Conservation (phyloP, 257 asterid genomes). For the Salvia hispanica region DNA sequence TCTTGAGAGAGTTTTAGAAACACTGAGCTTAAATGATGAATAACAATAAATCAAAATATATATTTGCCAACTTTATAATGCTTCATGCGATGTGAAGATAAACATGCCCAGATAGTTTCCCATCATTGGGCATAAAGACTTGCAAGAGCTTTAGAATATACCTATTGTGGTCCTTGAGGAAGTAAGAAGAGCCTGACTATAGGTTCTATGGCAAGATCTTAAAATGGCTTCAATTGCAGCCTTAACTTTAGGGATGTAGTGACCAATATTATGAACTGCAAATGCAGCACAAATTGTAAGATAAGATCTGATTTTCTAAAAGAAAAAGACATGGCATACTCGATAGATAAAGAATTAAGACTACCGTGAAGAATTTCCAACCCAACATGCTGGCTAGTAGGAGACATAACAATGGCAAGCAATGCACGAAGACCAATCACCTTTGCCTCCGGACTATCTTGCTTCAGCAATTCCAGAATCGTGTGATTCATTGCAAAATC, state of each 20-base stretch:
- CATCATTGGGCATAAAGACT: slow-evolving; percentile 10
- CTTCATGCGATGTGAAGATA: slow-evolving; percentile 19
- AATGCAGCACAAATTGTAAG: slow-evolving; percentile 37
- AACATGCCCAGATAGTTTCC: slow-evolving; percentile 19
- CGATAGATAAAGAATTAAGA: slow-evolving; percentile 32
- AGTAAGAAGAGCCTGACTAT: slow-evolving; percentile 91
- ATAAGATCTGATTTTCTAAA: neutral
- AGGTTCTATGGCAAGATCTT: slow-evolving; percentile 87
- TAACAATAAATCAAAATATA: slow-evolving; percentile 19
- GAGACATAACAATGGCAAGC: slow-evolving; percentile 98
- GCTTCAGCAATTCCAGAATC: slow-evolving; percentile 92
- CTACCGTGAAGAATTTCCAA: slow-evolving; percentile 96
- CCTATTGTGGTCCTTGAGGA: slow-evolving; percentile 96
- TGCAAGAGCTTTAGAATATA: slow-evolving; percentile 38
- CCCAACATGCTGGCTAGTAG: slow-evolving; percentile 90
- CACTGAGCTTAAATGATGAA: slow-evolving; percentile 1
- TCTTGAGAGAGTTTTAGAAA: slow-evolving; percentile 6
- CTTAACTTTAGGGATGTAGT: slow-evolving; percentile 95
- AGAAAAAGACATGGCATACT: slow-evolving; percentile 24
- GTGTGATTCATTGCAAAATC: slow-evolving; percentile 97
- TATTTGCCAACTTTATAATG: slow-evolving; percentile 18
- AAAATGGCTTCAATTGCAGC: slow-evolving; percentile 90
- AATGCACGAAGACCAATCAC: slow-evolving; percentile 98
- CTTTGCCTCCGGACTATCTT: slow-evolving; percentile 97
- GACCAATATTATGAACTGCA: slow-evolving; percentile 95